phyloP scores from a whole-genome alignment of 1,139 yeast genomes.

The Scheffersomyces lignicola region DNA sequence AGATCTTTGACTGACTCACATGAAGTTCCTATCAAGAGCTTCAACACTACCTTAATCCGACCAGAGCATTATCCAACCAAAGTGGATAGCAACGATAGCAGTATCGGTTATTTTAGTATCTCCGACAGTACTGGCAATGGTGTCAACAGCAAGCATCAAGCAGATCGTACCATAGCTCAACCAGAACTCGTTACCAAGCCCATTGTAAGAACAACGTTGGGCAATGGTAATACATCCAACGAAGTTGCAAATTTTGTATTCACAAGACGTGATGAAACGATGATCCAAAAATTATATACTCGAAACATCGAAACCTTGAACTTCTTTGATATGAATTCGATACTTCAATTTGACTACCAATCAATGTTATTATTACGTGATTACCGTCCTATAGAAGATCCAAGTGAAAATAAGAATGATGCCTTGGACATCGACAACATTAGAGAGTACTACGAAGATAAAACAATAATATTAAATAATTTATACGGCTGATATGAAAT shows the following conservation, averaged over 20 bases:
- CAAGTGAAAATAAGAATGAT: conserved; percentile 2
- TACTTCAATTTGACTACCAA: conserved; percentile 27
- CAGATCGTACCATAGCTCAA: not conserved
- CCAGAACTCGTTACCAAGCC: not conserved
- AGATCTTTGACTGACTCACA: conserved; percentile 17
- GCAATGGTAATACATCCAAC: conserved; percentile 3
- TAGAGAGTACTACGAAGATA: conserved; percentile 17
- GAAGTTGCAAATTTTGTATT: conserved; percentile 11
- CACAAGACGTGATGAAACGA: conserved; percentile 24
- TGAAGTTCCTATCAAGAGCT: conserved; percentile 28
- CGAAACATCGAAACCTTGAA: conserved; percentile 30
- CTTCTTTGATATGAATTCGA: conserved; percentile 21
- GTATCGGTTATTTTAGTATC: too few species aligned
- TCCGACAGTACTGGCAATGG: too few species aligned
- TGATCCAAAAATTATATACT: conserved; percentile 22
- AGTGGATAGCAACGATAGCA: conserved; percentile 6
- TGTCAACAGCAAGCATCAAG: not conserved
- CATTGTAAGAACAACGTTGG: conserved; percentile 4
- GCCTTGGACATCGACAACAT: conserved; percentile 12
- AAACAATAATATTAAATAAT: conserved; percentile 11
- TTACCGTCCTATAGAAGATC: conserved; percentile 22
- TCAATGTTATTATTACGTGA: conserved; percentile 27
- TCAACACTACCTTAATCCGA: conserved; percentile 28
- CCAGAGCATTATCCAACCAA: conserved; percentile 35
- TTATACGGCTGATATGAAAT: not conserved